phyloP scores from a whole-genome alignment of 192 early-diverging fungal species.

The Polychytrium aggregatum region DNA sequence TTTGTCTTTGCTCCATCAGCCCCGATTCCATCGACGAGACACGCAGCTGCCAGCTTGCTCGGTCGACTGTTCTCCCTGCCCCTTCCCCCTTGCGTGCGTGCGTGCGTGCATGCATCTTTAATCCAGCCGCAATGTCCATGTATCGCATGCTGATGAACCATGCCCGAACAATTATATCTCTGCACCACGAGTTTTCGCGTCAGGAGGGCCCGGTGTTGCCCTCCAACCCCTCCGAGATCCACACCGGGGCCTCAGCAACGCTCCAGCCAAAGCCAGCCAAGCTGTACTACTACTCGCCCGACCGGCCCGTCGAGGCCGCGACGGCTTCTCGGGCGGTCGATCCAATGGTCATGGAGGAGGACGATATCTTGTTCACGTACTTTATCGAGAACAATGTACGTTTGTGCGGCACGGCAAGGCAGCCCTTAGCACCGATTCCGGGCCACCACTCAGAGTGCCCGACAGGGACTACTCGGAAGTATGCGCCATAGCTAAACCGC shows the following conservation, averaged over 20 bases:
- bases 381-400: conserved; percentile 16
- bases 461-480: neutral
- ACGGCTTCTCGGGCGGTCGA: conserved; percentile 5
- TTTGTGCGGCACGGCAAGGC: no score
- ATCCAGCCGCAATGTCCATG: no score
- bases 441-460: neutral
- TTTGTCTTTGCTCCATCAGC: no score
- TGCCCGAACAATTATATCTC: conserved; percentile 18
- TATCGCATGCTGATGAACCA: conserved; percentile 18
- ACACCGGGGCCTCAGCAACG: neutral
- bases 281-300: neutral
- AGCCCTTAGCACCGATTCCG: no score
- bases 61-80: no score
- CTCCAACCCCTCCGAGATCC: conserved; percentile 3
- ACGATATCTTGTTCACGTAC: conserved; percentile 23
- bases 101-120: no score
- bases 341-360: conserved; percentile 23
- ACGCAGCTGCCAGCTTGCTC: no score
- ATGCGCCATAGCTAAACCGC: neutral
- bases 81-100: no score
- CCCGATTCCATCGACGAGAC: no score
- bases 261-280: neutral
- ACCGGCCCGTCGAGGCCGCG: neutral
- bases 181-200: conserved; percentile 22
- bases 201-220: conserved; percentile 3